Base-by-base conservation (phyloP, 1,284 basidiomycete species). In the Rhodotorula glutinis region DNA sequence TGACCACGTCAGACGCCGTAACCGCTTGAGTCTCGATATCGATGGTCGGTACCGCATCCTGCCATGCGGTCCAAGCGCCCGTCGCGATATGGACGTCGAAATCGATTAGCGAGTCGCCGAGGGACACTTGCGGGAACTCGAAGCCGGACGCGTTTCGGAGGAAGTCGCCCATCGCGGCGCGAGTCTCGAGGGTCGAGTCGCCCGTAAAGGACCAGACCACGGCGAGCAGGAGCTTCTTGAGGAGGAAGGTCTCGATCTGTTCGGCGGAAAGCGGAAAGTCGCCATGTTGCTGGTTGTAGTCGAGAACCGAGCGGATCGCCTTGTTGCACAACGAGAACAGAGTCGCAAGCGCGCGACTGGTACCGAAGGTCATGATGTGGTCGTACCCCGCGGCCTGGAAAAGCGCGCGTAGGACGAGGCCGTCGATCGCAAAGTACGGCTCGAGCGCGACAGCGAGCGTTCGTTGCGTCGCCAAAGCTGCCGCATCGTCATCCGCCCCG, bases 341-440 rank as follows among this genome's bases (percentile, higher is more conserved):
- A 0, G 96, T 98, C 76, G 90, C 92, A 66, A 98, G 85, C 0
- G 92, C 92, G 44, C 97, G 90, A 7, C 89, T 92, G 43, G 82
- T 80, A 1, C 95, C 98, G 81, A 97, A 98, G 79, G 97, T 93
- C 96, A 99, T 98, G 80, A 98, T 98, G 76, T 99, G 96, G 74
- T 93, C 89, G 55, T 92, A 87, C 23, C 86, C 85, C 65, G 86
- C 85, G 0, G 94, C 92, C 74, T 88, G 91, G 40, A 84, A 82
- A 47, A 98, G 83, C 1, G 93, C 91, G 16, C 84, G 82, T 67
- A 85, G 85, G 64, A 98, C 89, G 21, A 99, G 83, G 43, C 90
- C 91, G 57, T 87, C 90, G 7, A 87, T 84, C 5, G 83, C 85
- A 77, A 98, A 96, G 82, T 88, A 92, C 0, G 86, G 86, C 73